Percentiles rank a stretch among this genome's conserved stretches.
These are phyloP conservation scores for Gremmenia infestans DNA, from an alignment of 2,329 filamentous ascomycete genomes.

Conservation along the genomic window DNA sequence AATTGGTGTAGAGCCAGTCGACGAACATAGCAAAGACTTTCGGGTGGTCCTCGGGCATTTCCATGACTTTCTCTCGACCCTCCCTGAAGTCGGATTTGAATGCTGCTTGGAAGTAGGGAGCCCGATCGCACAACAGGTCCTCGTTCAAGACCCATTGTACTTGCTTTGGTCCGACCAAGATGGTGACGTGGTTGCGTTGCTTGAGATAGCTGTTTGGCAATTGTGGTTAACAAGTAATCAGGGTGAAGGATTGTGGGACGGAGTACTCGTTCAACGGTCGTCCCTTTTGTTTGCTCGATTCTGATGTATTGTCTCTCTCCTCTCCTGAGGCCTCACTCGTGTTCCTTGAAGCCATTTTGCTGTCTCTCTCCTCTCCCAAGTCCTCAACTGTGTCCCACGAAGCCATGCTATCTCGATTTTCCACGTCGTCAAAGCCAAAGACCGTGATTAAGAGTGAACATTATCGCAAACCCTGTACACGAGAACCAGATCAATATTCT, in stretches of 20 bases:
- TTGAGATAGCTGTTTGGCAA: neutral
- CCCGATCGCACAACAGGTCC: neutral
- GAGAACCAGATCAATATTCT: too few species aligned
- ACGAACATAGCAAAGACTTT: neutral
- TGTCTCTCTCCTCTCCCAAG: too few species aligned
- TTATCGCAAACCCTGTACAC: too few species aligned
- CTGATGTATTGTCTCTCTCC: neutral
- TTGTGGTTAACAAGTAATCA: too few species aligned
- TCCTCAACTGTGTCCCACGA: neutral
- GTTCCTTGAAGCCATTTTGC: too few species aligned
- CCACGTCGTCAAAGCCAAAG: too few species aligned
- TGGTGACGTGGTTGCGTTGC: neutral
- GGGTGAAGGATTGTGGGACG: too few species aligned
- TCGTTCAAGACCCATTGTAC: neutral
- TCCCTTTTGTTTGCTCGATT: neutral
- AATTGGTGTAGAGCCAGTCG: neutral
- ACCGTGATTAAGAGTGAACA: too few species aligned
- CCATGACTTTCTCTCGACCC: neutral
- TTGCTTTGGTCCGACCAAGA: neutral
- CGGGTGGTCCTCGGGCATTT: neutral
- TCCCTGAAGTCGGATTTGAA: neutral
- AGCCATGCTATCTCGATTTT: too few species aligned
- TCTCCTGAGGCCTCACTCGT: neutral
- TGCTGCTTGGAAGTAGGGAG: neutral
- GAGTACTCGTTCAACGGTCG: too few species aligned